phyloP scores from a whole-genome alignment of 441 rosid species.

The Erodium chrysanthum region DNA sequence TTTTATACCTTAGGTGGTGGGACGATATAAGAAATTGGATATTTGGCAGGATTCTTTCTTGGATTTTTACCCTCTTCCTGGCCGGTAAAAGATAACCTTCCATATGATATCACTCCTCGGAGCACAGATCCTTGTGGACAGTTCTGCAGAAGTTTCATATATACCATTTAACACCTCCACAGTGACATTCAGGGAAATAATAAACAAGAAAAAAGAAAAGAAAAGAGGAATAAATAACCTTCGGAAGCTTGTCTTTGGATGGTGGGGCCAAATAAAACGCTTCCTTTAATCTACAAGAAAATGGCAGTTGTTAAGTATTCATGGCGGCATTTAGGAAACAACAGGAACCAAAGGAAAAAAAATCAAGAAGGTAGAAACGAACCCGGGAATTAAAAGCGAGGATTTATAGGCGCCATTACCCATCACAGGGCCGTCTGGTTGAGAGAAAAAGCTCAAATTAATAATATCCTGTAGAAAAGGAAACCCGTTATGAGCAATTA shows the following conservation, averaged over 20 bases:
- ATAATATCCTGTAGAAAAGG: slow-evolving; percentile 43
- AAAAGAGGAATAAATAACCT: slow-evolving; percentile 35
- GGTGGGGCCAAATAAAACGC: slow-evolving; percentile 84
- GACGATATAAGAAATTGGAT: slow-evolving; percentile 57
- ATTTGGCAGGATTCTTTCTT: slow-evolving; percentile 53
- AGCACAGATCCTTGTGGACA: slow-evolving; percentile 75
- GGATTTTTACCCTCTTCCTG: slow-evolving; percentile 45
- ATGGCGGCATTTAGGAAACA: slow-evolving; percentile 7
- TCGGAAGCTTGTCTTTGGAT: slow-evolving; percentile 76
- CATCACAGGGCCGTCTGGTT: slow-evolving; percentile 90
- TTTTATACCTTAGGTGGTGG: slow-evolving; percentile 80
- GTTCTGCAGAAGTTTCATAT: slow-evolving; percentile 40
- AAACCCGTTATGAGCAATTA: slow-evolving; percentile 8
- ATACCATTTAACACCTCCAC: not conserved
- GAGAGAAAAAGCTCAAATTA: slow-evolving; percentile 66
- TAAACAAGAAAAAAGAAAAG: not conserved
- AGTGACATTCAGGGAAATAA: not conserved
- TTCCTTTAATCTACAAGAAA: slow-evolving; percentile 57
- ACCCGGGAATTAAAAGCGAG: slow-evolving; percentile 82
- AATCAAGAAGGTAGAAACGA: slow-evolving; percentile 21
- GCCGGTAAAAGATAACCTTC: slow-evolving; percentile 48
- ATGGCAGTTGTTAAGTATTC: slow-evolving; percentile 18
- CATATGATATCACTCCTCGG: slow-evolving; percentile 68
- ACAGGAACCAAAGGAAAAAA: slow-evolving; percentile 18
- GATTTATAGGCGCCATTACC: slow-evolving; percentile 82